Base-by-base conservation (phyloP, 2,329 filamentous ascomycete genomes). In the Penicillium occitanis region DNA sequence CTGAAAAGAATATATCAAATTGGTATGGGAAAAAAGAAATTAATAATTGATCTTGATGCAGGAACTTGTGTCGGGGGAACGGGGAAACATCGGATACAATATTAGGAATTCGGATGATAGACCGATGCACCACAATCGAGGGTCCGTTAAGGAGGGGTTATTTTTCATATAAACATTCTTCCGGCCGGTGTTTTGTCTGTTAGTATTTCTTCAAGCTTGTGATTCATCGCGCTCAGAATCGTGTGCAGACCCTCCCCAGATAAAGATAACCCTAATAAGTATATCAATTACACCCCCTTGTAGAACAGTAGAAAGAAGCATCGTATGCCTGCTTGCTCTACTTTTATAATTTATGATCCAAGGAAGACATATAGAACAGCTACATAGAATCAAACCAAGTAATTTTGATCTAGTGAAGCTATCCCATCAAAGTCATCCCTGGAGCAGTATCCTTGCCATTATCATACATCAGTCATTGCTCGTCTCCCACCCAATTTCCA, bases 401-500 rank as follows among this genome's bases (percentile, higher is more conserved):
- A 3, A 8, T 44, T 44, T 10, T 44, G 17, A n/a, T 8, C 17
- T 11, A 10, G 42, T 44, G 19, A 7, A 44, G 42, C 42, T 44
- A 19, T 7, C n/a, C 42, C 35, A 44, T 44, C 40, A 44, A 17
- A 44, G 40, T 35, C 33, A 35, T 14, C 35, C 35, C 11, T 37
- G 35, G 35, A 14, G 35, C 33, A 35, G 33, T 35, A 35, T 42
- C 40, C 25, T n/a, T 8, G n/a, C n/a, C 42, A 19, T 19, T 10
- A 7, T n/a, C 42, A n/a, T 44, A 44, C 2, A 13, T 48, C 44
- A 13, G 13, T 48, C 44, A 19, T 48, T 22, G 19, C 44, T 48
- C 44, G 2, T 22, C n/a, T 11, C 51, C 30, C 22, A 50, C 13
- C 30, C 50, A 66, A 50, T 51, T 66, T 4, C 64, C 60, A 51